phyloP scores from a whole-genome alignment of 2,329 filamentous ascomycete species.

The Paracamarosporium sp. region DNA sequence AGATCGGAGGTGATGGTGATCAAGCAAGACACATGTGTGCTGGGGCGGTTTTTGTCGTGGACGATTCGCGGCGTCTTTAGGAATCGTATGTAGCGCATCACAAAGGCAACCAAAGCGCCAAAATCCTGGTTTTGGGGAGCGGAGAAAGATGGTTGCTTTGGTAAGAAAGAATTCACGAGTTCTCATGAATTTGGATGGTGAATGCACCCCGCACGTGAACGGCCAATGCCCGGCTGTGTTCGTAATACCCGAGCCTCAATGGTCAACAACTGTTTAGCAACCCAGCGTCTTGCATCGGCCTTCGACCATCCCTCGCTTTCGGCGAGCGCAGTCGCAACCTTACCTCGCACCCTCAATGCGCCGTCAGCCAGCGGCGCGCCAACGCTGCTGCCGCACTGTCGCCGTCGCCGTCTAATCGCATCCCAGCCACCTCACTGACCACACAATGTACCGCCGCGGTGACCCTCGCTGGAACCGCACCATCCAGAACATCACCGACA shows the following conservation, averaged over 20 bases:
- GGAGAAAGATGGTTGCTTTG: not conserved
- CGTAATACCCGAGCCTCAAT: not conserved
- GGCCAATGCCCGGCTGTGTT: not conserved
- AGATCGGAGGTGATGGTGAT: constrained; percentile 74
- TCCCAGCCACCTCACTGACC: constrained; percentile 19
- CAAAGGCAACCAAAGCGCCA: not conserved
- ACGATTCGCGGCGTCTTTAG: constrained; percentile 66
- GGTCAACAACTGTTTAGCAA: not conserved
- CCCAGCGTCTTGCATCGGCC: constrained; percentile 9
- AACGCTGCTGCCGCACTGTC: constrained; percentile 18
- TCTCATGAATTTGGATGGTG: not conserved
- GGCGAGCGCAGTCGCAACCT: constrained; percentile 3
- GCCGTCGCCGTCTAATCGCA: not conserved
- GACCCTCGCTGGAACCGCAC: constrained; percentile 92
- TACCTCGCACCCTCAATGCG: constrained; percentile 30
- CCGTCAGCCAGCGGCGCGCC: constrained; percentile 27
- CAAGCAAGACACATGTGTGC: constrained; percentile 40
- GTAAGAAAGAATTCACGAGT: not conserved
- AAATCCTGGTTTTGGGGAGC: too few relatives aligned
- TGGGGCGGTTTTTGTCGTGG: constrained; percentile 37
- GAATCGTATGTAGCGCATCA: constrained; percentile 68
- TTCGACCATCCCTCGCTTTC: constrained; percentile 6
- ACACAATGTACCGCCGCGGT: constrained; percentile 64
- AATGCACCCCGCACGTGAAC: constrained; percentile 16
- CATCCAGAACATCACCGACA: constrained; percentile 91